Conservation (phyloP, 345 rosid species). For the Sonneratia alba region DNA sequence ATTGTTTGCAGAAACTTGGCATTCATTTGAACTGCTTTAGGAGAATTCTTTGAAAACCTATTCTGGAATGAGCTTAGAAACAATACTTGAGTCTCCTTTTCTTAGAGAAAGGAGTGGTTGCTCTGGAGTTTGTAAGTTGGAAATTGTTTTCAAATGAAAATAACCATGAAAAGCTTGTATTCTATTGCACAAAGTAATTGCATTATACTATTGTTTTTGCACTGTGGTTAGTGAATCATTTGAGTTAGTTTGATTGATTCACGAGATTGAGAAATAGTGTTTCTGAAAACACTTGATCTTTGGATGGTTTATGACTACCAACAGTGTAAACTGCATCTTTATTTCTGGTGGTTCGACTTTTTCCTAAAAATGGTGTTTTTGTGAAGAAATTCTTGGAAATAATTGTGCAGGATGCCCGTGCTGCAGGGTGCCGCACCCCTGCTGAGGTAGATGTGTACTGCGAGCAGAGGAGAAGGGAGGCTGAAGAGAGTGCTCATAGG, state of each 20-base stretch:
- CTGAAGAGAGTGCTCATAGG: conserved; percentile 60
- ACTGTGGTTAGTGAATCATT: too few species aligned
- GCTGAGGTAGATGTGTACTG: conserved; percentile 73
- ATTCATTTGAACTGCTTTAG: background rate
- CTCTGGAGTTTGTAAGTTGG: background rate
- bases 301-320: too few species aligned
- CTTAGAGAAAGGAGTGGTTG: background rate
- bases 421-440: conserved; percentile 79
- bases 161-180: background rate
- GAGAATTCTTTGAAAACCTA: background rate
- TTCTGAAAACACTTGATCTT: too few species aligned
- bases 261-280: too few species aligned
- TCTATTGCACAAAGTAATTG: background rate
- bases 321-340: too few species aligned
- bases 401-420: conserved; percentile 66
- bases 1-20: background rate
- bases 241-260: background rate
- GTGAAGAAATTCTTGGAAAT: conserved; percentile 6
- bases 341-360: too few species aligned
- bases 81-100: background rate
- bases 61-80: background rate
- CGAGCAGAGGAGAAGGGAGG: conserved; percentile 58
- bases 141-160: background rate
- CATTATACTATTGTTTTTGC: background rate
- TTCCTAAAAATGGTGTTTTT: too few species aligned